Percentiles rank a stretch among this genome's conserved stretches.
Conservation (phyloP, 176 grass and related monocot species). For the Juncus effusus region DNA sequence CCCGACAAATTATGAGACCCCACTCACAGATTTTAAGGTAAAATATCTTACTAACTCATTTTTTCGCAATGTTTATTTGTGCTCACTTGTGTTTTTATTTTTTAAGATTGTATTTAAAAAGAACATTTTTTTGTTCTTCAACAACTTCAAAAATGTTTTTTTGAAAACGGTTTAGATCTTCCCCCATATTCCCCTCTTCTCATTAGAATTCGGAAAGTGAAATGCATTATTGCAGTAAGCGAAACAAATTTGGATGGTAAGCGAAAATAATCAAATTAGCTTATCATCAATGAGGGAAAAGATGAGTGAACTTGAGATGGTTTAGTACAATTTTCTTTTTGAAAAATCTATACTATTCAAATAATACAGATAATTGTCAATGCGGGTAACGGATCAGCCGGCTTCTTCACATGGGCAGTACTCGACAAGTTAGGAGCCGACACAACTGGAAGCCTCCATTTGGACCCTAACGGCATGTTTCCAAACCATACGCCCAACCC, state of each 20-base stretch:
- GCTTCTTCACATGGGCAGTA: slow-evolving; percentile 74
- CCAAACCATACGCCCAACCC: slow-evolving; percentile 86
- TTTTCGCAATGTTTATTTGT: background rate
- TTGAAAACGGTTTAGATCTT: too few relatives aligned
- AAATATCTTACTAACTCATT: too few relatives aligned
- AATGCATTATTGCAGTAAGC: too few relatives aligned
- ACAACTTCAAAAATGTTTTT: background rate
- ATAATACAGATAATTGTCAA: slow-evolving; percentile 57
- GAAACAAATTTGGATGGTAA: too few relatives aligned
- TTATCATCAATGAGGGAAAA: background rate
- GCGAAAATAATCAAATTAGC: background rate
- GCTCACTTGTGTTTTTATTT: too few relatives aligned
- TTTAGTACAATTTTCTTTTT: background rate
- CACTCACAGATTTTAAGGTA: slow-evolving; percentile 55
- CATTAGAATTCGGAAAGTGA: too few relatives aligned
- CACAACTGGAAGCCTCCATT: slow-evolving; percentile 67
- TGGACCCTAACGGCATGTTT: slow-evolving; percentile 72
- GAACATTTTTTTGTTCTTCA: too few relatives aligned
- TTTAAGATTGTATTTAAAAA: too few relatives aligned
- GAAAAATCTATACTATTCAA: background rate
- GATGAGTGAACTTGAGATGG: too few relatives aligned
- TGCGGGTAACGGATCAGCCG: slow-evolving; percentile 75
- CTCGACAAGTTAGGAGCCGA: slow-evolving; percentile 71
- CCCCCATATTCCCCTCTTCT: background rate
- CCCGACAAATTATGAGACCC: slow-evolving; percentile 45